phyloP scores from a whole-genome alignment of 345 rosid genomes.

The Citrus cavaleriei region DNA sequence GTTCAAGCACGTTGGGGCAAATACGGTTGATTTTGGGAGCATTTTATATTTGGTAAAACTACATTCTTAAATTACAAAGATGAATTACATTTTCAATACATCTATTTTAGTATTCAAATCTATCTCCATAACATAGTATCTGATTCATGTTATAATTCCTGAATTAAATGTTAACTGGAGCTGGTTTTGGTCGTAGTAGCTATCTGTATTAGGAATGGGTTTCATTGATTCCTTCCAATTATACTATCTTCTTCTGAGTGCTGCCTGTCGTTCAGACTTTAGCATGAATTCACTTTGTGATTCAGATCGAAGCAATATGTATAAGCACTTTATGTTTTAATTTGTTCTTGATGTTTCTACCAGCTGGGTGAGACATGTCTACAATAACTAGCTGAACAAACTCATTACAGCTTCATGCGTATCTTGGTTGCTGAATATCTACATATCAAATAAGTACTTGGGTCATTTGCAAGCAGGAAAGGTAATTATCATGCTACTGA shows the following conservation, averaged over 20 bases:
- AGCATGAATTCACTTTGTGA: not conserved
- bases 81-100: not conserved
- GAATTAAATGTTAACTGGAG: not conserved
- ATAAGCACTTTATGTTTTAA: not conserved
- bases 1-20: not conserved
- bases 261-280: not conserved
- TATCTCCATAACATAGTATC: not conserved
- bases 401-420: not conserved
- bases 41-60: not conserved
- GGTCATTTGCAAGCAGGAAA: not conserved
- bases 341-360: not conserved
- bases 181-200: not conserved
- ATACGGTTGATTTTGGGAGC: not conserved
- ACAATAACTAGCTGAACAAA: not conserved
- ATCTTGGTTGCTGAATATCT: not conserved
- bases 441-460: not conserved
- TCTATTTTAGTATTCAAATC: not conserved
- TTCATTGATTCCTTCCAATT: not conserved
- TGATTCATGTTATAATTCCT: not conserved
- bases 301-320: not conserved
- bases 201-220: not conserved
- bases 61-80: not conserved
- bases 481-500: not conserved
- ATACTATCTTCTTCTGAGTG: no score
- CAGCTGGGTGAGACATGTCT: not conserved